Base-by-base conservation (phyloP, 805 yeast genomes). In the Isabelozyma pseudorhagii region DNA sequence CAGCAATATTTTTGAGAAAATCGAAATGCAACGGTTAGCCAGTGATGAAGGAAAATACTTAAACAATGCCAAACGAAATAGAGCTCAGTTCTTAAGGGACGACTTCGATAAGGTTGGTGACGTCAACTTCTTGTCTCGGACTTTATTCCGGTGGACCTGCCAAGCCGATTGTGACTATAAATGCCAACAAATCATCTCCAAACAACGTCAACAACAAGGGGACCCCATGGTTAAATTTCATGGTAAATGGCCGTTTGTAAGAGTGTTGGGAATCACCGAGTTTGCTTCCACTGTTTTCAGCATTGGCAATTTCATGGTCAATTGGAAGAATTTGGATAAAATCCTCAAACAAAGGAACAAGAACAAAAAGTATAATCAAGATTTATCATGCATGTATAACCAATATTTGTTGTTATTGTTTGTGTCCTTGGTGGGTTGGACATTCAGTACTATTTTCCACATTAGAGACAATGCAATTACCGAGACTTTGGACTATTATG, bases 191-290 rank as follows among this genome's bases (percentile, higher is more conserved):
- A 49, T 60, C 8, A 55, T 72, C 28, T 66, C 74, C 4, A 52
- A 57, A 18, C 47, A 48, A 27, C 52, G 75, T 14, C 42, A 48
- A 21, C 41, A 34, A 5, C 21, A 44, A 0, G 64, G 62, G 3
- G 52, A 56, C 8, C 61, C 61, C 5, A 56, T 67, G 54, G 76
- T 72, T n/a, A 74, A 74, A 50, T 74, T 72, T 51, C 59, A 61
- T 45, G 78, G 78, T 4, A 74, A 74, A 52, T 74, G 78, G 78
- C 78, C 78, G 4, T 74, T 74, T 46, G 49, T 45, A 5, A 56
- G 77, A 29, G 56, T 72, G 1, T 58, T 66, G 31, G 77, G 76
- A 1, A 56, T 67, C 18, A 70, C 72, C 25, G 78, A 74, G 49
- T 29, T 71, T 27, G 62, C 64, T 36, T 68, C 74, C 39, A 62